Evolutionary conservation across 176 grass and related monocot genomes (phyloP), one percentile per base, ranked within the genome.

Genomic region (Puccinellia tenuiflora): DNA sequence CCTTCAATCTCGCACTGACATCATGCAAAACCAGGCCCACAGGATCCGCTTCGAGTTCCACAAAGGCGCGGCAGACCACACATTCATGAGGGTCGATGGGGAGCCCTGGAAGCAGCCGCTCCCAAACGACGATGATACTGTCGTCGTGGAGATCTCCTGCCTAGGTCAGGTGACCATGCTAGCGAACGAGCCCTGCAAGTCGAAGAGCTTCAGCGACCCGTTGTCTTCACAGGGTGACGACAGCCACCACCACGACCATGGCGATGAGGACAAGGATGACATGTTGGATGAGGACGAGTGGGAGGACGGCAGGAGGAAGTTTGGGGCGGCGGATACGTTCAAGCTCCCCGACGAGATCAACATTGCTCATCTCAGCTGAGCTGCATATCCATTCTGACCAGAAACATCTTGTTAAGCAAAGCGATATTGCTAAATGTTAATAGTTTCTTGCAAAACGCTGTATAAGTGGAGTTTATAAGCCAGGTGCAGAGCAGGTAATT

Each of bases 71-170:
- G 81, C 88, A 5, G 79, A 91, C 0, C 78, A 92, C 64, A 91
- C 95, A 2, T 97, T 85, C 88, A 97, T 97, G 95, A 91, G 95
- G 70, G 68, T 97, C 7, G 95, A 97, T 1, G 95, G 95, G 43
- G 95, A 97, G 70, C 95, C 95, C 1, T 97, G 95, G 95, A 97
- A 94, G 84, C 92, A 97, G 70, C 95, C 95, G 7, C 86, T 97
- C 25, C 95, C 95, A 0, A 80, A 52, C 29, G 88, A 97, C 18
- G 88, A 94, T 0, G 86, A 91, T 81, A 86, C 88, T 0, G 86
- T 97, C 1, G 88, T 97, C 0, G 88, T 97, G 24, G 95, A 97
- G 70, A 94, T 97, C 69, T 92, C 92, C 35, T 86, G 92, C 83
- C 70, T 86, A 3, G 51, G 95, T 8, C 95, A 97, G 71, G 95